Conservation (phyloP, 495 filamentous ascomycete species). For the Halenospora varia region DNA sequence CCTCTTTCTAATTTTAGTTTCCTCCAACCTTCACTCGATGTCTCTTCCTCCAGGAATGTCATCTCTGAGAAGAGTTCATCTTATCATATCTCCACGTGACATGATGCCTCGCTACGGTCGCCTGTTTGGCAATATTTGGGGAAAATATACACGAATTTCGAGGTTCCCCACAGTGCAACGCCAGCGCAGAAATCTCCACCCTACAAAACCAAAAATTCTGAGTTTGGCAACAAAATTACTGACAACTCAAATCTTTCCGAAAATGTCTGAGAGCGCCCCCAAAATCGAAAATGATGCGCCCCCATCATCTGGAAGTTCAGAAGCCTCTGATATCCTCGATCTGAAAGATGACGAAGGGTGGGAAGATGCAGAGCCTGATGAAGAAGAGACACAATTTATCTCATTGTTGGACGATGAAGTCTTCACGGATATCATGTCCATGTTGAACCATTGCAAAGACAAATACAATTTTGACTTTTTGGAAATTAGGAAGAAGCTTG, state of each 20-base stretch:
- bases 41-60: no score
- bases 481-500: slow-evolving; percentile 55
- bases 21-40: no score
- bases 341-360: slow-evolving; percentile 61
- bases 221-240: background rate
- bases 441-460: slow-evolving; percentile 70
- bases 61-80: background rate
- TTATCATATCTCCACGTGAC: background rate
- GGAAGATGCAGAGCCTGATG: slow-evolving; percentile 75
- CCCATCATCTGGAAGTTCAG: slow-evolving; percentile 40
- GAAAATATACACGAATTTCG: background rate
- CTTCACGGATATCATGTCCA: slow-evolving; percentile 58
- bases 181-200: background rate
- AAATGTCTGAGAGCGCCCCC: slow-evolving; percentile 10
- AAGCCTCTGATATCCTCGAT: slow-evolving; percentile 40
- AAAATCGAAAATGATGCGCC: slow-evolving; percentile 3
- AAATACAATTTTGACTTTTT: slow-evolving; percentile 73
- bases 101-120: background rate
- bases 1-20: no score
- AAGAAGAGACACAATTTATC: slow-evolving; percentile 54
- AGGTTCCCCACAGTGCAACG: background rate
- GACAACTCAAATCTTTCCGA: background rate
- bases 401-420: slow-evolving; percentile 67
- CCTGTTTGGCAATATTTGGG: background rate
- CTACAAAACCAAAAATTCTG: background rate